These are phyloP conservation scores for Alternaria infectoria DNA, from an alignment of 2,329 filamentous ascomycete genomes.

Conservation along the genomic window DNA sequence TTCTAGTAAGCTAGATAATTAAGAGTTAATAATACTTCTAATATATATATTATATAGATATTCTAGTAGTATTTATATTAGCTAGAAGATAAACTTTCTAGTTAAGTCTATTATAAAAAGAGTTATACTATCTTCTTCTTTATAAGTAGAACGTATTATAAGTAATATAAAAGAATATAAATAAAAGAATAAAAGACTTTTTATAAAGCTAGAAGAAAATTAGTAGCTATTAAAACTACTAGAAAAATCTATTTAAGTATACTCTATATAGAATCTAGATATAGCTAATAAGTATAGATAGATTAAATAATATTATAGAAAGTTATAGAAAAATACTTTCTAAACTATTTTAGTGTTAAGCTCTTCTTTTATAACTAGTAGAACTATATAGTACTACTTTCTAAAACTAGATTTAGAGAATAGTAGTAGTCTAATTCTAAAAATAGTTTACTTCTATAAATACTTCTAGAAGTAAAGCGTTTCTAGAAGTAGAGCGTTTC, in stretches of 20 bases:
- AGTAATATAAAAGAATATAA: constrained; percentile 4
- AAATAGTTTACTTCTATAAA: background rate
- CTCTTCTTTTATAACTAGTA: background rate
- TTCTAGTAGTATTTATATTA: background rate
- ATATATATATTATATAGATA: constrained; percentile 3
- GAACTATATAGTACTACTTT: background rate
- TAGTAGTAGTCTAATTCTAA: background rate
- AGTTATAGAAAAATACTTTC: background rate
- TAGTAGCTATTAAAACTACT: background rate
- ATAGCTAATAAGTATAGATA: background rate
- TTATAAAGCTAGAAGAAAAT: background rate
- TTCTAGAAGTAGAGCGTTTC: background rate
- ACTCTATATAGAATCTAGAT: background rate
- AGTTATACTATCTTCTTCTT: background rate
- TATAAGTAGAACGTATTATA: background rate
- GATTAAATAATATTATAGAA: background rate
- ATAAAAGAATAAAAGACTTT: background rate
- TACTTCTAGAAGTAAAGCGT: background rate
- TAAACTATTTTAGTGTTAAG: background rate
- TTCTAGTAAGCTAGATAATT: background rate
- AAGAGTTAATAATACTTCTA: background rate
- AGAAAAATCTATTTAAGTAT: background rate
- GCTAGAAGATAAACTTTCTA: background rate
- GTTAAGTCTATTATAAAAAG: constrained; percentile 1
- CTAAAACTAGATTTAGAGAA: background rate